phyloP scores from a whole-genome alignment of 768 basidiomycete genomes.

The Phaeotremella skinneri region DNA sequence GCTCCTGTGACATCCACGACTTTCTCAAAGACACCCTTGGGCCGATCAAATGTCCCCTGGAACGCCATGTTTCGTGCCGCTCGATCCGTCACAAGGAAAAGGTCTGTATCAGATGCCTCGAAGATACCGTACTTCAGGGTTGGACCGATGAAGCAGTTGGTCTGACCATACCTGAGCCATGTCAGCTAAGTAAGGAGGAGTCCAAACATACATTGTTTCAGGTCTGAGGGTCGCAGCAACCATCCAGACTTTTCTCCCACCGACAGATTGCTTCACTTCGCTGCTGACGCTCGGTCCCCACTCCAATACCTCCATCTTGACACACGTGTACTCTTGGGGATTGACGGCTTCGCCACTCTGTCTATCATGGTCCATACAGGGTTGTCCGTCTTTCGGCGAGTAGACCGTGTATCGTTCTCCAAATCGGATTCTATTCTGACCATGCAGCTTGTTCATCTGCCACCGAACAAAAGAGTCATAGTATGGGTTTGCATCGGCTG shows the following conservation, averaged over 20 bases:
- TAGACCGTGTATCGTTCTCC: constrained; percentile 98
- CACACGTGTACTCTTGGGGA: constrained; percentile 89
- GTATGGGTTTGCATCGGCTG: constrained; percentile 85
- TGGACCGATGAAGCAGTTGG: constrained; percentile 93
- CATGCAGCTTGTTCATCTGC: constrained; percentile 92
- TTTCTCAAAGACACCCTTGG: constrained; percentile 69
- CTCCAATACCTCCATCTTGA: constrained; percentile 89
- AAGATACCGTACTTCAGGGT: constrained; percentile 88
- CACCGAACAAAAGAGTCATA: constrained; percentile 96
- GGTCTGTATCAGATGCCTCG: constrained; percentile 65
- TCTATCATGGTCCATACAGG: constrained; percentile 99
- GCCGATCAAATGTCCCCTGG: constrained; percentile 73
- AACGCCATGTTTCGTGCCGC: constrained; percentile 97
- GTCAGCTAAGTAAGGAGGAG: constrained; percentile 5
- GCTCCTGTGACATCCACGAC: constrained; percentile 75
- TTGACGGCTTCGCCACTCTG: constrained; percentile 89
- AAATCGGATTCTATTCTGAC: constrained; percentile 90
- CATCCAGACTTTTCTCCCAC: constrained; percentile 77
- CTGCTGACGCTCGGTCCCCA: constrained; percentile 72
- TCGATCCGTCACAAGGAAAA: constrained; percentile 82
- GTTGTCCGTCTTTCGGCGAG: constrained; percentile 96
- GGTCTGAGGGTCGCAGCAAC: constrained; percentile 96
- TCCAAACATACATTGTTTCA: constrained; percentile 77
- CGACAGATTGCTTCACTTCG: constrained; percentile 65
- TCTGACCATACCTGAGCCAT: constrained; percentile 84